phyloP scores from a whole-genome alignment of 2,329 filamentous ascomycete genomes.

The Aureobasidium melanogenum region DNA sequence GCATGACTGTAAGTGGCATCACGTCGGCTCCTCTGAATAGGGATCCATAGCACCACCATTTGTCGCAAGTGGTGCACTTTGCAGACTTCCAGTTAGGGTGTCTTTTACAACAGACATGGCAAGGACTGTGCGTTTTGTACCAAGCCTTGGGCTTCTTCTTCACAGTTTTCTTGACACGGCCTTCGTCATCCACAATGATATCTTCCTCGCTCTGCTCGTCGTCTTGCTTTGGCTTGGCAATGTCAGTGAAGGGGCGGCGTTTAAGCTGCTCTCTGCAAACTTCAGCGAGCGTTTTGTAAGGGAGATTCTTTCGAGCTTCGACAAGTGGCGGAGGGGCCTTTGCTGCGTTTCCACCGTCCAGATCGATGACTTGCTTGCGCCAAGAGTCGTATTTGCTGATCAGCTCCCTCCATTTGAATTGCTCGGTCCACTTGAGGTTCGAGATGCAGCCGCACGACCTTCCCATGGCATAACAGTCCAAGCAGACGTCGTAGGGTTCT shows the following conservation, averaged over 20 bases:
- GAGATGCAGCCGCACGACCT: conserved; percentile 86
- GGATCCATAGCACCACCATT: conserved; percentile 86
- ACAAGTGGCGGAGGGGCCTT: conserved; percentile 62
- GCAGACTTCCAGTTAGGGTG: conserved; percentile 82
- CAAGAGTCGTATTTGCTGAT: conserved; percentile 71
- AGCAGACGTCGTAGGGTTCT: conserved; percentile 89
- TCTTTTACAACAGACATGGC: conserved; percentile 75
- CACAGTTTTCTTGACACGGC: conserved; percentile 53
- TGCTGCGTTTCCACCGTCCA: conserved; percentile 57
- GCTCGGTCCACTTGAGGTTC: conserved; percentile 80
- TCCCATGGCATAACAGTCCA: conserved; percentile 98
- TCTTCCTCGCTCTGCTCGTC: conserved; percentile 40
- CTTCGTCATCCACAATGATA: conserved; percentile 56
- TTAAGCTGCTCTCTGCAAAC: conserved; percentile 88
- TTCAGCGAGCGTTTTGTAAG: conserved; percentile 75
- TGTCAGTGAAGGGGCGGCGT: conserved; percentile 71
- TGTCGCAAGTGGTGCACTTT: conserved; percentile 64
- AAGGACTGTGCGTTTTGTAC: conserved; percentile 46
- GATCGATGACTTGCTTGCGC: conserved; percentile 67
- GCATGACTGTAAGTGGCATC: conserved; percentile 74
- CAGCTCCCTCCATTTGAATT: conserved; percentile 78
- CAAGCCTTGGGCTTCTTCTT: conserved; percentile 48
- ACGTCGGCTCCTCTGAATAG: conserved; percentile 87
- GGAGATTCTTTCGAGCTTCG: conserved; percentile 56
- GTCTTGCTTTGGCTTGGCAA: conserved; percentile 51